These are phyloP conservation scores for Stellera chamaejasme DNA, from an alignment of 345 rosid species.

Conservation along the genomic window DNA sequence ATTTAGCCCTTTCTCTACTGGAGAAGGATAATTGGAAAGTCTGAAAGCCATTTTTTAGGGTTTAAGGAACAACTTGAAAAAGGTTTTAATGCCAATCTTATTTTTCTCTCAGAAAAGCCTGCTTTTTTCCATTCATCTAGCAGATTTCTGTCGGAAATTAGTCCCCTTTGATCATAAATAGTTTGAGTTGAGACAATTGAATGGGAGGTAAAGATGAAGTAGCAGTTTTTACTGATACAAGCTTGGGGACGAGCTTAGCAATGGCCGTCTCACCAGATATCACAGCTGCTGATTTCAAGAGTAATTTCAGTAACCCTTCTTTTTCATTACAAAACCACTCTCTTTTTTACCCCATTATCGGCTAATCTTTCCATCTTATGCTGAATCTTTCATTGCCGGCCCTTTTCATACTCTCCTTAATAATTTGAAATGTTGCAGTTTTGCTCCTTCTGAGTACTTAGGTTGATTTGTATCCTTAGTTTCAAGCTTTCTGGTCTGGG, in stretches of 20 bases:
- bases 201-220: conserved; percentile 29
- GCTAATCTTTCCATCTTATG: conserved; percentile 1
- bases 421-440: no score
- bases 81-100: neutral
- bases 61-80: neutral
- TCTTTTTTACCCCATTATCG: neutral
- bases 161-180: no score
- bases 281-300: conserved; percentile 38
- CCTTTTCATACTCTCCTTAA: no score
- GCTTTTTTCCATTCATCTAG: no score
- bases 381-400: neutral
- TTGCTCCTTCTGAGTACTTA: neutral
- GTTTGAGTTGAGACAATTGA: neutral
- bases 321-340: conserved; percentile 2
- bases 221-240: conserved; percentile 46
- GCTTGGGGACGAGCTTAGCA: conserved; percentile 54
- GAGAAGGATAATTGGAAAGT: no score
- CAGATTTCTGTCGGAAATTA: no score
- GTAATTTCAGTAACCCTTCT: conserved; percentile 18
- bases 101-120: no score
- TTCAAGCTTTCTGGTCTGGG: neutral
- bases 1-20: no score
- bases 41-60: neutral
- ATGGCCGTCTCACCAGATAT: conserved; percentile 35
- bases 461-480: conserved; percentile 6